Percentiles rank a stretch among this genome's conserved stretches.
Conservation (phyloP, 345 rosid species). For the Brassica cretica region DNA sequence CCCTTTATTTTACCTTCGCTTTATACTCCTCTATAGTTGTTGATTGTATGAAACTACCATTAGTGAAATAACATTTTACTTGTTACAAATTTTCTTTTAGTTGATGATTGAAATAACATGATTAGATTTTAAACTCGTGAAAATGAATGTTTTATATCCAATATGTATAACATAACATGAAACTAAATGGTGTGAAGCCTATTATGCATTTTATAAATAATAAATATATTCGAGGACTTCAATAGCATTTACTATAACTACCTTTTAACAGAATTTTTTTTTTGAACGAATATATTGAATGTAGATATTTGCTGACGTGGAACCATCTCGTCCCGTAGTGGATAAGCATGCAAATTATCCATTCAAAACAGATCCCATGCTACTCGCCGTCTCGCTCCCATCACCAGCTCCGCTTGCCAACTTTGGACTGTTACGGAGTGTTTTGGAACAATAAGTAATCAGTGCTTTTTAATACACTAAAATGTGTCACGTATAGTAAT, state of each 20-base stretch:
- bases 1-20: background rate
- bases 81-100: background rate
- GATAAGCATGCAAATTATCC: conserved; percentile 31
- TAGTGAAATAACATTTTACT: background rate
- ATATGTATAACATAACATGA: background rate
- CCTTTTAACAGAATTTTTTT: background rate
- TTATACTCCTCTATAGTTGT: background rate
- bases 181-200: background rate
- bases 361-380: conserved; percentile 20
- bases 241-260: background rate
- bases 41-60: background rate
- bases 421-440: background rate
- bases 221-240: background rate
- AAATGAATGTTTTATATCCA: background rate
- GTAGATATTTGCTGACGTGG: conserved; percentile 30
- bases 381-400: background rate
- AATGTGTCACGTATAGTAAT: background rate
- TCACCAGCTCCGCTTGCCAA: background rate
- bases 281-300: background rate
- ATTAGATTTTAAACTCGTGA: background rate
- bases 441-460: background rate
- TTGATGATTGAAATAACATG: background rate
- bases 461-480: background rate
- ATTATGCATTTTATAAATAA: background rate
- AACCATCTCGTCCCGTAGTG: conserved; percentile 20